Evolutionary conservation across 1,139 yeast genomes (phyloP).

Genomic region (Yamadazyma atmosphaerica): DNA sequence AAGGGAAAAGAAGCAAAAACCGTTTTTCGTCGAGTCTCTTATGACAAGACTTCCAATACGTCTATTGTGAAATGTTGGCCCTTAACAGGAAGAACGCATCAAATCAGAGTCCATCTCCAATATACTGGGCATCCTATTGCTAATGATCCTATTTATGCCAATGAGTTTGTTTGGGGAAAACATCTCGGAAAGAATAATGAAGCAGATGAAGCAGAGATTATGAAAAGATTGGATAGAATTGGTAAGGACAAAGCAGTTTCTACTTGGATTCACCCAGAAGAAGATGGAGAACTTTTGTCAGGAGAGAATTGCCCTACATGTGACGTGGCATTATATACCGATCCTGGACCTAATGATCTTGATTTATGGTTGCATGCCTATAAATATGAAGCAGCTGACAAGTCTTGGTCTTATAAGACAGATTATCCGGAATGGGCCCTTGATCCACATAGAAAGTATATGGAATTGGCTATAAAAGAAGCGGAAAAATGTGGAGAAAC

Average conservation of each 20-base stretch:
- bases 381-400: constrained; percentile 59
- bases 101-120: constrained; percentile 89
- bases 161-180: constrained; percentile 71
- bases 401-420: constrained; percentile 75
- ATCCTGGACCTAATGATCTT: constrained; percentile 85
- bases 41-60: constrained; percentile 54
- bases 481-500: constrained; percentile 85
- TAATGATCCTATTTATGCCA: constrained; percentile 84
- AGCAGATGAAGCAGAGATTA: constrained; percentile 48
- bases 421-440: constrained; percentile 87
- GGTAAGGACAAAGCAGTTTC: constrained; percentile 71
- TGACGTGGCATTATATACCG: constrained; percentile 73
- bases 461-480: constrained; percentile 67
- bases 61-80: constrained; percentile 85
- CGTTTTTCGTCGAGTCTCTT: constrained; percentile 55
- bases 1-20: constrained; percentile 69
- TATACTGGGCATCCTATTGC: constrained; percentile 88
- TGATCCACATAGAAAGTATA: constrained; percentile 52
- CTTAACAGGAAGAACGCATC: constrained; percentile 91
- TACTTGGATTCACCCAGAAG: constrained; percentile 63
- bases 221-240: constrained; percentile 51
- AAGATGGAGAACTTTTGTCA: constrained; percentile 60
- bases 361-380: constrained; percentile 91
- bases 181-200: constrained; percentile 54
- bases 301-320: constrained; percentile 66